phyloP scores from a whole-genome alignment of 1,139 yeast genomes.

The Wickerhamomyces sp. region DNA sequence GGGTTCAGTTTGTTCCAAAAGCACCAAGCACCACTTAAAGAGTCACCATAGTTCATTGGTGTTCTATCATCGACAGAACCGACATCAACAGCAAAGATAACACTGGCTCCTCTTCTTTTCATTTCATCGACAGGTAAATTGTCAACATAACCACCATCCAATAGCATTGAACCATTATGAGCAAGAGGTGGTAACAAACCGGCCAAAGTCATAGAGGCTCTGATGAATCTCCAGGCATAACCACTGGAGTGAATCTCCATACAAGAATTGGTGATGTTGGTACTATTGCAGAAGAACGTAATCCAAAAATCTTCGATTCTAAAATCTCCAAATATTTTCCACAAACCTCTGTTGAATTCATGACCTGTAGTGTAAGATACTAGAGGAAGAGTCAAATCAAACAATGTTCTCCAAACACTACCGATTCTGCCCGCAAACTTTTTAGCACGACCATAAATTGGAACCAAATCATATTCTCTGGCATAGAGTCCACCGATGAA shows the following conservation, averaged over 20 bases:
- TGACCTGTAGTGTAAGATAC: conserved; percentile 96
- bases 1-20: conserved; percentile 86
- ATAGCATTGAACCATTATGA: conserved; percentile 84
- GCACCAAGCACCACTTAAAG: conserved; percentile 91
- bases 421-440: conserved; percentile 79
- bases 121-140: conserved; percentile 89
- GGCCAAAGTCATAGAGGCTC: conserved; percentile 97
- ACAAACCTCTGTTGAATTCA: conserved; percentile 91
- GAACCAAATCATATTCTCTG: conserved; percentile 82
- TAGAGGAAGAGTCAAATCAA: conserved; percentile 88
- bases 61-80: conserved; percentile 92
- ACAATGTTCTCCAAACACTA: conserved; percentile 76
- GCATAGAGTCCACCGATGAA: conserved; percentile 96
- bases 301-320: conserved; percentile 97
- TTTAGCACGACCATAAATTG: conserved; percentile 86
- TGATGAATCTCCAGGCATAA: conserved; percentile 89
- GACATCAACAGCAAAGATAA: conserved; percentile 93
- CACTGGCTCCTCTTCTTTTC: conserved; percentile 82
- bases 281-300: conserved; percentile 80
- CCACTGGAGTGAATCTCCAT: conserved; percentile 95
- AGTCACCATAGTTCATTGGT: conserved; percentile 89
- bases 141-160: conserved; percentile 96
- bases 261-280: conserved; percentile 92
- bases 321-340: conserved; percentile 91
- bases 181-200: conserved; percentile 88